phyloP scores from a whole-genome alignment of 73 alveolate genomes.

The Loxodes magnus region DNA sequence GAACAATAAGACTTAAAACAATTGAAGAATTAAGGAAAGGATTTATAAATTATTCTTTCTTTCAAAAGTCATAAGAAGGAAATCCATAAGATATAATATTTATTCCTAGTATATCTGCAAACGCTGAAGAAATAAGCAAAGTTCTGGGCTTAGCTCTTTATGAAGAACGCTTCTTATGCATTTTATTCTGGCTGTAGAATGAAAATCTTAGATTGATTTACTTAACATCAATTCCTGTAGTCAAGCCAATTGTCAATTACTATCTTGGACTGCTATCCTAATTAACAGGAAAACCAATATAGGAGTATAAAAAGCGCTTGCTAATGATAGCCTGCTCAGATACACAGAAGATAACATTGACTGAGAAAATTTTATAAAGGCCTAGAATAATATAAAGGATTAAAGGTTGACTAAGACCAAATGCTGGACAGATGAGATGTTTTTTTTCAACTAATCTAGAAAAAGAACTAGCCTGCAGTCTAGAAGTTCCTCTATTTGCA shows the following conservation, averaged over 20 bases:
- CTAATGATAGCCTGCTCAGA: background rate
- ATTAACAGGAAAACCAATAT: background rate
- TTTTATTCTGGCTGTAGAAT: background rate
- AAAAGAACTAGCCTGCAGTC: background rate
- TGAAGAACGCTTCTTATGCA: background rate
- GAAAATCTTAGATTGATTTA: background rate
- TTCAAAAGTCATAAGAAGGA: no score
- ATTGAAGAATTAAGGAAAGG: no score
- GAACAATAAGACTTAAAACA: no score
- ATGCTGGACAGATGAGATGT: background rate
- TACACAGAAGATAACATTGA: background rate
- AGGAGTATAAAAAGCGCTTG: background rate
- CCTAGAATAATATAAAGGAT: background rate
- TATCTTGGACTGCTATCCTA: background rate
- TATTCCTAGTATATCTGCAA: background rate
- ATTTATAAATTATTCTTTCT: no score
- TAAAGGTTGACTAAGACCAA: background rate
- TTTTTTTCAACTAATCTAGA: conserved; percentile 1
- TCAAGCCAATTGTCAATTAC: background rate
- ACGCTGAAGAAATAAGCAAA: background rate
- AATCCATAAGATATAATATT: background rate
- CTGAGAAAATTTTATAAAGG: background rate
- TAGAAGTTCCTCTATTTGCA: background rate
- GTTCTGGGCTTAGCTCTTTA: background rate
- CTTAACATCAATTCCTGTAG: background rate